Evolutionary conservation across 306 rosid genomes (phyloP).

Genomic region (Casuarina equisetifolia): DNA sequence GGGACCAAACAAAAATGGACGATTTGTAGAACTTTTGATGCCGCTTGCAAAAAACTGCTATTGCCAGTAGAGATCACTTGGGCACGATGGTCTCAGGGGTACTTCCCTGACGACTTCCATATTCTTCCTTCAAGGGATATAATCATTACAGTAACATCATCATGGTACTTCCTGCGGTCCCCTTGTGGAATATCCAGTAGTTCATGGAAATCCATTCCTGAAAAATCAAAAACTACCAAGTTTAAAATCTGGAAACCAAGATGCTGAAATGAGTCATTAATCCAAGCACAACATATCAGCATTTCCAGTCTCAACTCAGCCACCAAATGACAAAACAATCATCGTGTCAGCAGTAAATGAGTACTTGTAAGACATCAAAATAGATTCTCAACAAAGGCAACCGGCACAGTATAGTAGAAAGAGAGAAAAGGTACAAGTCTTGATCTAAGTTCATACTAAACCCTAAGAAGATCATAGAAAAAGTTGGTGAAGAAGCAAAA

Average conservation of each 20-base stretch:
- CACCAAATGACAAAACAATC: no score
- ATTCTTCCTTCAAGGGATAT: constrained; percentile 99
- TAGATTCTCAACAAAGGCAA: no score
- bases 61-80: constrained; percentile 30
- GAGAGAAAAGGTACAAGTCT: no score
- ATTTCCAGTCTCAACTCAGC: no score
- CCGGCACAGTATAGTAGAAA: no score
- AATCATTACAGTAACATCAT: constrained; percentile 97
- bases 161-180: constrained; percentile 94
- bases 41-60: constrained; percentile 32
- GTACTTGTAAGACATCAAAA: no score
- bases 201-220: constrained; percentile 98
- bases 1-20: constrained; percentile 58
- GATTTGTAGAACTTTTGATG: constrained; percentile 42
- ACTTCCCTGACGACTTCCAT: constrained; percentile 97
- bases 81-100: constrained; percentile 51
- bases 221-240: constrained; percentile 6
- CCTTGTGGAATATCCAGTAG: constrained; percentile 98
- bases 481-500: not conserved
- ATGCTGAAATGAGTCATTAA: no score
- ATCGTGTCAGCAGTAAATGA: no score
- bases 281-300: no score
- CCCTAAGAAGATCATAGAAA: not conserved
- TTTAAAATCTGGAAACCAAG: not conserved
- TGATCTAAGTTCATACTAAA: no score